A percentile compares a stretch with the other conserved stretches of the same genome.
Evolutionary conservation across 2,329 filamentous ascomycete species (phyloP).

Genomic region (Hypoxylon sp.): DNA sequence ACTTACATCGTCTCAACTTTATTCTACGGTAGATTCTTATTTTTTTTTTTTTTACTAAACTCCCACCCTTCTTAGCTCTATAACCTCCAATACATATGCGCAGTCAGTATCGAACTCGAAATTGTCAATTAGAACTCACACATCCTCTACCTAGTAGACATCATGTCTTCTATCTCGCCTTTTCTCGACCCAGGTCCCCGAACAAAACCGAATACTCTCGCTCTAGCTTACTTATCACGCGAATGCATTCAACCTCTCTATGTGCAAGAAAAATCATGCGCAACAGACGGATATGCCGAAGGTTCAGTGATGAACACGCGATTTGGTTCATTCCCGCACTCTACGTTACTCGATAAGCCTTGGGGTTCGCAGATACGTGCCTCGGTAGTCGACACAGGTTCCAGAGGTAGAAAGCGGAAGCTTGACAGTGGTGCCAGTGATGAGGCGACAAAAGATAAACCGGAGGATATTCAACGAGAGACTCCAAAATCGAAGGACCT

Average conservation of each 20-base stretch:
- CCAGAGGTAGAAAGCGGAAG: slow-evolving; percentile 77
- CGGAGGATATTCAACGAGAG: slow-evolving; percentile 34
- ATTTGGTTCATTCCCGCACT: slow-evolving; percentile 90
- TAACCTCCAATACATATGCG: neutral
- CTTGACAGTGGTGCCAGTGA: slow-evolving; percentile 55
- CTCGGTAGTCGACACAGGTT: slow-evolving; percentile 89
- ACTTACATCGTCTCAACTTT: too few relatives aligned
- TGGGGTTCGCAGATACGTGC: slow-evolving; percentile 95
- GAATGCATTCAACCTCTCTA: slow-evolving; percentile 83
- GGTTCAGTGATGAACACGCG: slow-evolving; percentile 87
- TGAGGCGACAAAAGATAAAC: slow-evolving; percentile 54
- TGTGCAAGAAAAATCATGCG: slow-evolving; percentile 67
- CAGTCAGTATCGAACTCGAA: neutral
- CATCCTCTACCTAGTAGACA: neutral
- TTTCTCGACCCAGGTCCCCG: slow-evolving; percentile 77
- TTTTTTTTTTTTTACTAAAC: slow-evolving; percentile 11
- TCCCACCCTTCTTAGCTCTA: neutral
- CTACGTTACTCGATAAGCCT: slow-evolving; percentile 76
- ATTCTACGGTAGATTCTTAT: neutral
- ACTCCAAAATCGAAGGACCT: slow-evolving; percentile 44
- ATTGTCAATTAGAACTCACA: neutral
- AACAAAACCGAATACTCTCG: slow-evolving; percentile 72
- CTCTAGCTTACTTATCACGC: slow-evolving; percentile 87
- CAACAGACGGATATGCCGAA: slow-evolving; percentile 76
- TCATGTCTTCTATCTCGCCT: slow-evolving; percentile 66